Conservation (phyloP, 2,329 filamentous ascomycete genomes). For the Nannizzia gypsea region DNA sequence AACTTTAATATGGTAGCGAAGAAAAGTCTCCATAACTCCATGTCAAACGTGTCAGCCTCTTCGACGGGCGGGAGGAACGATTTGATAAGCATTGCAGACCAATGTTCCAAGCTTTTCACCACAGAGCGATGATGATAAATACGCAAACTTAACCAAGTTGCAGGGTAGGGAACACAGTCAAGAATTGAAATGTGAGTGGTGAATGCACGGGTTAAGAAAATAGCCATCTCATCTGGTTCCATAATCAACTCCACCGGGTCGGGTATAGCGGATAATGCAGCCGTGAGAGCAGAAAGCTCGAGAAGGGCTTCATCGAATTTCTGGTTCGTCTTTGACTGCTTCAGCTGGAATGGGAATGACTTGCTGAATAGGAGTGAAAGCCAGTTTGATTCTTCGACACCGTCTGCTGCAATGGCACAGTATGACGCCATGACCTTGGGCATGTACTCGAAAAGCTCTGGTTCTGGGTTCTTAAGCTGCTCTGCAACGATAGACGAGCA, state of each 20-base stretch:
- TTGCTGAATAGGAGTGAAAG: constrained; percentile 85
- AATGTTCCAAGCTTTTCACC: constrained; percentile 71
- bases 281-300: constrained; percentile 78
- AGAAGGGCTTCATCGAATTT: constrained; percentile 77
- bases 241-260: constrained; percentile 64
- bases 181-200: constrained; percentile 83
- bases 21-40: constrained; percentile 85
- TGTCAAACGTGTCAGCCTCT: constrained; percentile 83
- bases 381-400: constrained; percentile 44
- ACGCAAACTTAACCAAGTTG: constrained; percentile 80
- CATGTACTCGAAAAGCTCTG: constrained; percentile 78
- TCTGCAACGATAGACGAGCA: constrained; percentile 88
- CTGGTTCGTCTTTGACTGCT: constrained; percentile 47
- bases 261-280: constrained; percentile 63
- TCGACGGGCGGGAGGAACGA: constrained; percentile 79
- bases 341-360: constrained; percentile 75
- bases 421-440: constrained; percentile 88
- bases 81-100: constrained; percentile 68
- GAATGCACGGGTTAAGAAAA: constrained; percentile 65
- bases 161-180: constrained; percentile 77
- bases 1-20: constrained; percentile 82
- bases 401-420: constrained; percentile 57
- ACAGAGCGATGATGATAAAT: constrained; percentile 88
- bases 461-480: constrained; percentile 64
- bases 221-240: constrained; percentile 63